Conservation (phyloP, 2,329 filamentous ascomycete genomes). For the Neonectria faginata region DNA sequence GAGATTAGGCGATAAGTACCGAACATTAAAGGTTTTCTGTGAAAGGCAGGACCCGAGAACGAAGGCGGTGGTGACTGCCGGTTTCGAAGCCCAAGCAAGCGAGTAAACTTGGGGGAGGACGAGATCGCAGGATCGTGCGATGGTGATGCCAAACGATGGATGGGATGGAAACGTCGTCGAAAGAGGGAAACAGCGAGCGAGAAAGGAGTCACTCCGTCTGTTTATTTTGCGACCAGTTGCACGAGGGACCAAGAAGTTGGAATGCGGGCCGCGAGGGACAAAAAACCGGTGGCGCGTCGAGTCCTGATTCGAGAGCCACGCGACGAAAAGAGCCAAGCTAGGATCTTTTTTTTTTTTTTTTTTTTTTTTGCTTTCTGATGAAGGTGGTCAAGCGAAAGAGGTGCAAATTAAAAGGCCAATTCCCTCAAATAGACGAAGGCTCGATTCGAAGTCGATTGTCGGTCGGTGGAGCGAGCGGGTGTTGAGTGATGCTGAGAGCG, state of each 20-base stretch:
- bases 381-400: not conserved
- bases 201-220: slow-evolving; percentile 13
- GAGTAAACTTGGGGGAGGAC: slow-evolving; percentile 17
- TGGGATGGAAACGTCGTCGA: slow-evolving; percentile 1
- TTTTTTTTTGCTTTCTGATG: slow-evolving; percentile 3
- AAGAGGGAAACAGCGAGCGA: not conserved
- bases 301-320: slow-evolving; percentile 15
- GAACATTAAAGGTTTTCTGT: slow-evolving; percentile 10
- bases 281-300: slow-evolving; percentile 15
- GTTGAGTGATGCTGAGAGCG: slow-evolving; percentile 10
- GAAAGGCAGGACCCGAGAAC: slow-evolving; percentile 21
- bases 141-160: not conserved
- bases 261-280: slow-evolving; percentile 34
- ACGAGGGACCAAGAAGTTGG: slow-evolving; percentile 24
- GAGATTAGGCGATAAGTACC: slow-evolving; percentile 14
- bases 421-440: slow-evolving; percentile 3
- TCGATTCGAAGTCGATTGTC: slow-evolving; percentile 5
- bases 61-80: slow-evolving; percentile 16
- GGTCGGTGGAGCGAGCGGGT: slow-evolving; percentile 9
- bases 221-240: slow-evolving; percentile 8
- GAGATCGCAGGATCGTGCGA: slow-evolving; percentile 11
- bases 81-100: slow-evolving; percentile 22
- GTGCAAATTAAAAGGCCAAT: not conserved
- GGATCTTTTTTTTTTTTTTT: not conserved
- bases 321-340: slow-evolving; percentile 6